Conservation (phyloP, 2,329 filamentous ascomycete species). For the Arthrobotrys sinensis region DNA sequence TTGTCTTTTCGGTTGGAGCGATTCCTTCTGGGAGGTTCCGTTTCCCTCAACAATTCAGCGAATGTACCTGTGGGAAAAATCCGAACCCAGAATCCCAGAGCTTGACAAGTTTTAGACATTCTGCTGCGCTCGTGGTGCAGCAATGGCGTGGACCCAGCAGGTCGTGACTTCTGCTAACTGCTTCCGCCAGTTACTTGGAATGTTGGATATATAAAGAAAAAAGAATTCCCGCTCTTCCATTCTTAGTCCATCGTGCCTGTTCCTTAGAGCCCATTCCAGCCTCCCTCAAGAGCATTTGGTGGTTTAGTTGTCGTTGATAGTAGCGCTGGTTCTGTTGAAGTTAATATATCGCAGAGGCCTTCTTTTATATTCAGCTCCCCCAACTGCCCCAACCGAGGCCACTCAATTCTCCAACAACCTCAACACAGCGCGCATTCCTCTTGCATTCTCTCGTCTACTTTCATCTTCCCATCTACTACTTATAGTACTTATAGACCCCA, state of each 20-base stretch:
- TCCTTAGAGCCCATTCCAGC: slow-evolving; percentile 20
- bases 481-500: background rate
- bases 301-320: background rate
- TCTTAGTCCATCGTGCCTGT: slow-evolving; percentile 33
- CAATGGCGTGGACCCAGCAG: slow-evolving; percentile 20
- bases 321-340: background rate
- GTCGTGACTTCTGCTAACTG: slow-evolving; percentile 25
- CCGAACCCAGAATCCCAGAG: slow-evolving; percentile 16
- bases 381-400: background rate
- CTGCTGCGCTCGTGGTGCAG: slow-evolving; percentile 37
- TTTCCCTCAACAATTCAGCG: too few species aligned
- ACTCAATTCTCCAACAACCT: slow-evolving; percentile 36
- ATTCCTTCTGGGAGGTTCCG: slow-evolving; percentile 10
- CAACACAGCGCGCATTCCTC: slow-evolving; percentile 25
- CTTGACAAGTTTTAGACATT: slow-evolving; percentile 9
- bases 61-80: background rate
- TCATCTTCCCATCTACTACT: background rate
- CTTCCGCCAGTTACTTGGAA: slow-evolving; percentile 30
- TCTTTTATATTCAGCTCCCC: slow-evolving; percentile 31
- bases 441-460: slow-evolving; percentile 10
- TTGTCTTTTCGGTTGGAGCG: slow-evolving; percentile 3
- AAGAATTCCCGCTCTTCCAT: slow-evolving; percentile 42
- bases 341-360: background rate
- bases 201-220: slow-evolving; percentile 41
- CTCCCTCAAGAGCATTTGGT: background rate